Evolutionary conservation across 257 asterid genomes (phyloP).

Genomic region (Scutellaria baicalensis): DNA sequence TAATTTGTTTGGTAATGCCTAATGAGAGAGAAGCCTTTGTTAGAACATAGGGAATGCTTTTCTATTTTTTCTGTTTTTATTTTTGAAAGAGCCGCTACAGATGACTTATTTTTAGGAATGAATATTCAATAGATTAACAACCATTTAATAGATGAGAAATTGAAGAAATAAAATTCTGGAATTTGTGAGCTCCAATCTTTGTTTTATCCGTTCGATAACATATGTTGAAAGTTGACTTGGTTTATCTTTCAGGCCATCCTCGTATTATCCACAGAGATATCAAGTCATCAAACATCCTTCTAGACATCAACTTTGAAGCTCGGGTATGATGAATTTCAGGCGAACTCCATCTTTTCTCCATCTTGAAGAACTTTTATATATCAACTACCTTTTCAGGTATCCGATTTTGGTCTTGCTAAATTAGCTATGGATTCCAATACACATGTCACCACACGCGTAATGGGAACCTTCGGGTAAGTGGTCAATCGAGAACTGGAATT

Average conservation of each 20-base stretch:
- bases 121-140: not conserved
- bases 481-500: not conserved
- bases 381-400: conserved; percentile 49
- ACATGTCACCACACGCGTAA: conserved; percentile 78
- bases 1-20: not conserved
- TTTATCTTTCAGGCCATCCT: conserved; percentile 58
- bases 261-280: conserved; percentile 94
- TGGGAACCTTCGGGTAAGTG: conserved; percentile 95
- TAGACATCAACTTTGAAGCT: conserved; percentile 80
- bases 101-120: not conserved
- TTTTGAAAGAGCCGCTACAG: too few relatives aligned
- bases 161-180: not conserved
- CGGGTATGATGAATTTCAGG: conserved; percentile 40
- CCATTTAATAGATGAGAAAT: not conserved
- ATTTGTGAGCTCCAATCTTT: not conserved
- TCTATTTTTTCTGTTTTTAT: too few relatives aligned
- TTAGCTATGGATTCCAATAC: conserved; percentile 74
- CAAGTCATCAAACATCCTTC: conserved; percentile 90
- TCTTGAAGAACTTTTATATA: not conserved
- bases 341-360: not conserved
- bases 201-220: not conserved
- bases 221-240: not conserved
- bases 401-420: conserved; percentile 95
- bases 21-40: not conserved
- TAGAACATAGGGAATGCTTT: too few relatives aligned